Percentiles rank a stretch among this genome's conserved stretches.
Evolutionary conservation across 208 protist species (phyloP).

Genomic region (Leishmania guyanensis): DNA sequence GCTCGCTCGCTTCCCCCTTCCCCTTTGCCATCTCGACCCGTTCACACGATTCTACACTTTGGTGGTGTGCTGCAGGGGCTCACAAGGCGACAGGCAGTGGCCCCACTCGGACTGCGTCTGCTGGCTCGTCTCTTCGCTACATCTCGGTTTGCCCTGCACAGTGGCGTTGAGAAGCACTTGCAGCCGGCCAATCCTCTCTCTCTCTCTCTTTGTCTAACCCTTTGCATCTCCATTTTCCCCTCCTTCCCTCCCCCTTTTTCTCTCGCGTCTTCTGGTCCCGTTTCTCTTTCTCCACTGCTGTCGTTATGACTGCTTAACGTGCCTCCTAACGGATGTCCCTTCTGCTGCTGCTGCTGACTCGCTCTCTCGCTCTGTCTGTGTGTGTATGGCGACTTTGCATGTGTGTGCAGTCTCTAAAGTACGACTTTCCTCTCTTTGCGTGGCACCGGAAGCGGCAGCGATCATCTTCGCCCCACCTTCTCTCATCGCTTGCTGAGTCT

Average conservation of each 20-base stretch:
- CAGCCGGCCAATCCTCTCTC: not conserved
- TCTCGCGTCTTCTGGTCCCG: not conserved
- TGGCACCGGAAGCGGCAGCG: not conserved
- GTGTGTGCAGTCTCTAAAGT: not conserved
- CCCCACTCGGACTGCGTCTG: not conserved
- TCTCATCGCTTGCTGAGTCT: not conserved
- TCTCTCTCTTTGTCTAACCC: not conserved
- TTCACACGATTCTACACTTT: not conserved
- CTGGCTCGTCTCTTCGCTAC: constrained; percentile 17
- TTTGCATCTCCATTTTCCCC: not conserved
- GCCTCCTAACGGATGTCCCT: not conserved
- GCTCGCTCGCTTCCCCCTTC: not conserved
- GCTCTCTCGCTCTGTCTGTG: not conserved
- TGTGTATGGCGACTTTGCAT: not conserved
- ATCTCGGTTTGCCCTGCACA: not conserved
- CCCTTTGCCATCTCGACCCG: not conserved
- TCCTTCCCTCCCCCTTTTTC: not conserved
- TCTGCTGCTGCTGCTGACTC: not conserved
- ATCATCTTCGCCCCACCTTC: not conserved
- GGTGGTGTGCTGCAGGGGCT: not conserved
- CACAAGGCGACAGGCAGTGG: not conserved
- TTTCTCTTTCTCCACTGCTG: not conserved
- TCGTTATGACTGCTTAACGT: not conserved
- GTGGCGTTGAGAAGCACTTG: not conserved
- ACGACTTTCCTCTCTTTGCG: not conserved